Evolutionary conservation across 106 monocot species (phyloP), one percentile per base, ranked within the genome.

Genomic region (Posidonia australis): DNA sequence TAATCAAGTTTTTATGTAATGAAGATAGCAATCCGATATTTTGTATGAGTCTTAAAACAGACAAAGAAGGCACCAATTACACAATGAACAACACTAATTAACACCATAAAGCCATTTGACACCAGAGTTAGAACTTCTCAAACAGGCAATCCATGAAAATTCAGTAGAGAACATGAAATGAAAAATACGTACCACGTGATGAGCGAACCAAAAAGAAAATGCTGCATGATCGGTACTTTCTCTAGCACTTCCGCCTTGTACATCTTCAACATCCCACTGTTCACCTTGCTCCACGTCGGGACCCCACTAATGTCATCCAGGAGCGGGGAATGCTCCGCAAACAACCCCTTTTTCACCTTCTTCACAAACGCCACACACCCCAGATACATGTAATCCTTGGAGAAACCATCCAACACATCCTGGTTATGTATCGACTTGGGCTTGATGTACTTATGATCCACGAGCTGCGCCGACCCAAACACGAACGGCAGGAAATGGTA

Each of bases 171-270:
- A n/a, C n/a, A n/a, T n/a, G n/a, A 36, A 36, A 7, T 36, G 53
- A 30, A 60, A 6, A 30, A 6, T 1, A 9, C 30, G 28, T 9
- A 87, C 96, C 90, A 96, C 51, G 78, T 77, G 69, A 96, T 90
- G 13, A 96, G 76, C 25, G 87, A 96, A 0, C 90, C 90, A 18
- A 96, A 90, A 32, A 96, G 82, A 65, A 94, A 94, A 77, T 90
- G 94, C 82, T 94, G 94, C 94, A 94, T 90, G 44, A 94, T 94
- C 2, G 93, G 93, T 46, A 94, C 93, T 83, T 94, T 94, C 77
- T 94, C 89, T 14, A 90, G 89, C 59, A 94, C 86, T 78, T 94
- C 93, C 2, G 86, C 89, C 73, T 82, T 89, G 60, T 89, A 94
- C 93, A 94, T 94, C 80, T 94, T 90, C 68, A 94, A 78, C 82